Evolutionary conservation across 2,329 filamentous ascomycete genomes (phyloP).

Genomic region (Pseudocercospora crystallina): DNA sequence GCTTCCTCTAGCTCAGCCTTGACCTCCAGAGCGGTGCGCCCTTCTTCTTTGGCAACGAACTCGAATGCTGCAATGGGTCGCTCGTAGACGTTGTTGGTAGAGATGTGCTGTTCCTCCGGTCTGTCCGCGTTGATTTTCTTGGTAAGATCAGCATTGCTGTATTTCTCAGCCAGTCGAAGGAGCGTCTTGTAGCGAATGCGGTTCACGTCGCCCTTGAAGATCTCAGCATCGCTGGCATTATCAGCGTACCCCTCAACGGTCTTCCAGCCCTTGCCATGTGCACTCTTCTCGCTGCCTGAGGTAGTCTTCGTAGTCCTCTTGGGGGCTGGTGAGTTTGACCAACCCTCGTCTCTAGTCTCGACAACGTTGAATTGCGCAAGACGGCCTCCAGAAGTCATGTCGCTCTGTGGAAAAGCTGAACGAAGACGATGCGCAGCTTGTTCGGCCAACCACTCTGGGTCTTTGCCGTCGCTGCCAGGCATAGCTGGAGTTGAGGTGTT

Average conservation of each 20-base stretch:
- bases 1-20: not conserved
- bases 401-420: not conserved
- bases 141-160: slow-evolving; percentile 3
- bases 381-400: slow-evolving; percentile 3
- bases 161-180: slow-evolving; percentile 6
- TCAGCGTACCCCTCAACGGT: not conserved
- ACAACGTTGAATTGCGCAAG: not conserved
- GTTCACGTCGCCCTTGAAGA: slow-evolving; percentile 4
- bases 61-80: not conserved
- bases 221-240: slow-evolving; percentile 5
- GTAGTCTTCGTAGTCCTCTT: too few relatives aligned
- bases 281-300: too few relatives aligned
- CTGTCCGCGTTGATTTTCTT: slow-evolving; percentile 1
- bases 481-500: too few relatives aligned
- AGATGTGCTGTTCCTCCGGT: not conserved
- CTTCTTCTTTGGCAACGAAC: not conserved
- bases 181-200: slow-evolving; percentile 4
- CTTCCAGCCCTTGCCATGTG: slow-evolving; percentile 2
- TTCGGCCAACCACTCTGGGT: too few relatives aligned
- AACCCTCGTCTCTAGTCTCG: not conserved
- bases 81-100: not conserved
- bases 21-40: not conserved
- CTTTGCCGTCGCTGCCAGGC: too few relatives aligned
- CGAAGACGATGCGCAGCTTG: not conserved
- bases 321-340: not conserved